A percentile compares a stretch with the other conserved stretches of the same genome.
phyloP scores from a whole-genome alignment of 2,329 filamentous ascomycete species.

The Lachnellula hyalina region DNA sequence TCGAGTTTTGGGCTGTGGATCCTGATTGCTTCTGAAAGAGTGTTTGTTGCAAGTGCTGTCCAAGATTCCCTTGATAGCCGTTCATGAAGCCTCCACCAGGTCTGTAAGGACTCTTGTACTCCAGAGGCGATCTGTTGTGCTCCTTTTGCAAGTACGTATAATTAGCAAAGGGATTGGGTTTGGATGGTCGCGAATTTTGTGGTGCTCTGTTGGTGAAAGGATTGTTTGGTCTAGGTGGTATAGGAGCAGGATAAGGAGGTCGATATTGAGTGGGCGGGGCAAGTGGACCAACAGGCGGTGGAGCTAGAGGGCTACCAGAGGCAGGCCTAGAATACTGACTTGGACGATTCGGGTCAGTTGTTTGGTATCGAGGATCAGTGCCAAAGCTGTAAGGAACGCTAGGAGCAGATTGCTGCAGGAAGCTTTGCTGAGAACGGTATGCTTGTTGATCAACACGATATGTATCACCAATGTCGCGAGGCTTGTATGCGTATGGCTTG shows the following conservation, averaged over 20 bases:
- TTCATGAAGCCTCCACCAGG: constrained; percentile 54
- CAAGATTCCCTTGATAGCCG: constrained; percentile 46
- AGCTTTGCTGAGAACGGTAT: constrained; percentile 30
- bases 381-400: constrained; percentile 23
- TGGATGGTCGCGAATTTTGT: constrained; percentile 9
- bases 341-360: neutral
- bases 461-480: constrained; percentile 26
- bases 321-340: neutral
- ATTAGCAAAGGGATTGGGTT: constrained; percentile 27
- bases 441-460: constrained; percentile 30
- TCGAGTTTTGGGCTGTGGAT: constrained; percentile 5
- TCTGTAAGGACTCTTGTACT: constrained; percentile 56
- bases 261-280: constrained; percentile 17
- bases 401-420: constrained; percentile 27
- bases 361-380: constrained; percentile 27
- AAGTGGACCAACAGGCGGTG: neutral
- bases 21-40: constrained; percentile 20
- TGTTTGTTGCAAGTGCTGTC: constrained; percentile 26
- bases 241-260: constrained; percentile 7
- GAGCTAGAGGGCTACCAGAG: neutral
- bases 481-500: constrained; percentile 52
- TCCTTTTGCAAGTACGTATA: constrained; percentile 53
- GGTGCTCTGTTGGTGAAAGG: constrained; percentile 21
- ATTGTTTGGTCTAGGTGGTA: constrained; percentile 20
- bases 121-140: constrained; percentile 51